These are phyloP conservation scores for Phytopythium sindhum DNA, from an alignment of 352 stramenopile species.

Conservation along the genomic window DNA sequence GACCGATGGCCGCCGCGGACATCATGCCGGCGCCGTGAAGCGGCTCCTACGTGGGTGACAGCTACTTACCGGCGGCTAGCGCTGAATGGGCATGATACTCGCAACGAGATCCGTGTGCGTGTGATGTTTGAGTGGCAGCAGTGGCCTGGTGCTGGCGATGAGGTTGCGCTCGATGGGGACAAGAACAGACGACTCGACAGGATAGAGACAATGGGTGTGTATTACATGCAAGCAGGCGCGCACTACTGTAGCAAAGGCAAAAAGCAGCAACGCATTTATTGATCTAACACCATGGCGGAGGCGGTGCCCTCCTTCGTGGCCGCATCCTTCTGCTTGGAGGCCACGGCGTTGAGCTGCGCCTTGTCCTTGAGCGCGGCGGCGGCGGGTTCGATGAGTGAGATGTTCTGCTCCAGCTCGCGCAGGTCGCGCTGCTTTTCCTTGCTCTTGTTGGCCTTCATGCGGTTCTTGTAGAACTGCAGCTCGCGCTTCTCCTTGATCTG, in stretches of 20 bases:
- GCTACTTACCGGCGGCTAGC: too few relatives aligned
- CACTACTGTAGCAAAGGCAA: background rate
- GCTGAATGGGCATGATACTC: too few relatives aligned
- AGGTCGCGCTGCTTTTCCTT: constrained; percentile 79
- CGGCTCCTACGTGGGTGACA: background rate
- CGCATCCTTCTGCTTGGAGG: constrained; percentile 60
- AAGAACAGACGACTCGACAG: background rate
- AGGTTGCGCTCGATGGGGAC: too few relatives aligned
- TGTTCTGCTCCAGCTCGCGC: constrained; percentile 83
- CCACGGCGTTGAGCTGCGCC: constrained; percentile 63
- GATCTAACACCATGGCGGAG: constrained; percentile 85
- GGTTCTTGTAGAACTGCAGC: constrained; percentile 96
- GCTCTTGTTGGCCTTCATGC: constrained; percentile 90
- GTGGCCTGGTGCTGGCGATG: background rate
- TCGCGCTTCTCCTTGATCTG: constrained; percentile 97
- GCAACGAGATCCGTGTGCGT: too few relatives aligned
- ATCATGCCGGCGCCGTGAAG: too few relatives aligned
- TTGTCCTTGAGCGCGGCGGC: constrained; percentile 69
- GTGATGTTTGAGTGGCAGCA: background rate
- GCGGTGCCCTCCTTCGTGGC: constrained; percentile 43
- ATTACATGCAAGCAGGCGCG: background rate
- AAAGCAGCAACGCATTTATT: constrained; percentile 42
- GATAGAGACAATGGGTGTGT: background rate
- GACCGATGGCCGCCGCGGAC: background rate
- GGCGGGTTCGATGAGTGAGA: constrained; percentile 79